A percentile compares a stretch with the other conserved stretches of the same genome.
Conservation (phyloP, 257 asterid genomes). For the Nyctanthes arbortristis region DNA sequence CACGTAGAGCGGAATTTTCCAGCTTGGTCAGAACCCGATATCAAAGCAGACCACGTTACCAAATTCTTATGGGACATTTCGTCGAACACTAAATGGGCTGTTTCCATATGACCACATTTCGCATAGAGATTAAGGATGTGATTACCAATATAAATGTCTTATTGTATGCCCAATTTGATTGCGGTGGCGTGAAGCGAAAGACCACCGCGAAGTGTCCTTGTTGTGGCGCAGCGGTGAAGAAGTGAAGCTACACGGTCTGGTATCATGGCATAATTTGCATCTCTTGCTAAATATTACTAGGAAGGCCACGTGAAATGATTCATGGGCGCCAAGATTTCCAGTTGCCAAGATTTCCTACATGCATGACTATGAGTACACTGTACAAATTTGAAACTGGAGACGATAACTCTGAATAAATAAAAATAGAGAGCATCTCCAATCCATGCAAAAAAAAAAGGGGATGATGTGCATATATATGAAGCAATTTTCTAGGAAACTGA, state of each 20-base stretch:
- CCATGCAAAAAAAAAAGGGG: too few species aligned
- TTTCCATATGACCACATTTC: slow-evolving; percentile 52
- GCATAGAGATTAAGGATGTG: slow-evolving; percentile 69
- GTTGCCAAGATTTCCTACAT: too few species aligned
- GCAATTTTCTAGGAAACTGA: too few species aligned
- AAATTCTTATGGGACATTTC: slow-evolving; percentile 60
- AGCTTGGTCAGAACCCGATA: slow-evolving; percentile 66
- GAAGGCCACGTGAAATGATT: too few species aligned
- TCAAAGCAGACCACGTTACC: slow-evolving; percentile 72
- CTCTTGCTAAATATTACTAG: too few species aligned
- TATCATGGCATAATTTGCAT: slow-evolving; percentile 31
- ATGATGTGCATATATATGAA: too few species aligned
- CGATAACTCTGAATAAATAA: too few species aligned
- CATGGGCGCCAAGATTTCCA: too few species aligned
- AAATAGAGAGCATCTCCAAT: too few species aligned
- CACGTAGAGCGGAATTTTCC: slow-evolving; percentile 43
- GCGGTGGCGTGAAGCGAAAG: slow-evolving; percentile 58
- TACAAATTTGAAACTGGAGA: too few species aligned
- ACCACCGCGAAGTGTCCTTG: slow-evolving; percentile 39
- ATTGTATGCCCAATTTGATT: slow-evolving; percentile 49
- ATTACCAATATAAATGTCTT: slow-evolving; percentile 41
- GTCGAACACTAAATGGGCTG: slow-evolving; percentile 55
- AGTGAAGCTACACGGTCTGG: slow-evolving; percentile 47
- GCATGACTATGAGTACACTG: too few species aligned
- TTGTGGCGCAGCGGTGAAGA: slow-evolving; percentile 59